A percentile compares a stretch with the other conserved stretches of the same genome.
Evolutionary conservation across 2,329 filamentous ascomycete species (phyloP).

Genomic region (Scolecobasidium constrictum): DNA sequence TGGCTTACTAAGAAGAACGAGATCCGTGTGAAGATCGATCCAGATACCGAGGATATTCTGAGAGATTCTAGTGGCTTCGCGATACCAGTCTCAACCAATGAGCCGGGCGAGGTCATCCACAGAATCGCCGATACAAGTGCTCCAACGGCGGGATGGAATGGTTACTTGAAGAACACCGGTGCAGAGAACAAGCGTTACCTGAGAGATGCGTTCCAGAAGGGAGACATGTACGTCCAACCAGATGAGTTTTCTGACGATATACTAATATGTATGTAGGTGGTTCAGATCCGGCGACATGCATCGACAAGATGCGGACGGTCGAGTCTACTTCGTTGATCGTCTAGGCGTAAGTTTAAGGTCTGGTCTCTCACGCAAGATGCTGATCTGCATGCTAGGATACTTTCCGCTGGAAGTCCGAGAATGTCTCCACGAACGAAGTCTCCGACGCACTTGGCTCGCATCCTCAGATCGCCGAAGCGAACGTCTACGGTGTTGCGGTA

Average conservation of each 20-base stretch:
- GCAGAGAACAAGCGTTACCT: constrained; percentile 22
- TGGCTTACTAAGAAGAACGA: constrained; percentile 19
- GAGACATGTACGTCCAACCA: constrained; percentile 22
- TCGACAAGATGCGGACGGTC: constrained; percentile 22
- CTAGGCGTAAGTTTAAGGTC: too few species aligned
- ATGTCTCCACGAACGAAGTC: constrained; percentile 36
- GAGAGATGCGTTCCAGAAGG: constrained; percentile 24
- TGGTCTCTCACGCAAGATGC: too few species aligned
- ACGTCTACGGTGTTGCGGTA: constrained; percentile 33
- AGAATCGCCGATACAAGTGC: constrained; percentile 18
- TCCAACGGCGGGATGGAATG: constrained; percentile 15
- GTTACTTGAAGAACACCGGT: constrained; percentile 24
- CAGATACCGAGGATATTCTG: constrained; percentile 27
- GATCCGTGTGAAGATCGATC: constrained; percentile 25
- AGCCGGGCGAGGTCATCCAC: constrained; percentile 25
- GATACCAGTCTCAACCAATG: constrained; percentile 19
- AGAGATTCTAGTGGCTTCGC: constrained; percentile 24
- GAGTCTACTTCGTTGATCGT: constrained; percentile 27
- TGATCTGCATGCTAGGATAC: too few species aligned
- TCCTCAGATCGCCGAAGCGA: constrained; percentile 30
- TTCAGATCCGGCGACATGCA: constrained; percentile 28
- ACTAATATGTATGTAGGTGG: constrained; percentile 4
- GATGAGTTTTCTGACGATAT: neutral
- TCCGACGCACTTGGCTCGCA: constrained; percentile 29
- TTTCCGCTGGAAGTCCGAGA: constrained; percentile 33